Evolutionary conservation across 2,329 filamentous ascomycete species (phyloP).

Genomic region (Diaporthe citrichinensis): DNA sequence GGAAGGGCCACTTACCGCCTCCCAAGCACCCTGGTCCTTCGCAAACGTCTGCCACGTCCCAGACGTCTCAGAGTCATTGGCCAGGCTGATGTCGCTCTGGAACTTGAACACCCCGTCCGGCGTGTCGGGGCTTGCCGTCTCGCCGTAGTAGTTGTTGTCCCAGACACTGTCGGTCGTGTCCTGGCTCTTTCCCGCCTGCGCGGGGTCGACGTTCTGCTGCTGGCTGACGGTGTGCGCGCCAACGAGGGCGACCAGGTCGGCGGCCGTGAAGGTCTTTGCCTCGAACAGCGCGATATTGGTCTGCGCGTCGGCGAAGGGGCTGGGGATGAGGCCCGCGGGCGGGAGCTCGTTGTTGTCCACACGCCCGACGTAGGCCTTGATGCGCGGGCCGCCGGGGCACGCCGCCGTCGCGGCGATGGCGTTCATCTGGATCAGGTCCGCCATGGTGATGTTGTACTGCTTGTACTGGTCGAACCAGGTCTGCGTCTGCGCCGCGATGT

Average conservation of each 20-base stretch:
- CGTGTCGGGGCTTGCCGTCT: slow-evolving; percentile 51
- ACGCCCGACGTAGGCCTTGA: slow-evolving; percentile 65
- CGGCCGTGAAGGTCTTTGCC: slow-evolving; percentile 64
- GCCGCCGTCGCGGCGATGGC: slow-evolving; percentile 62
- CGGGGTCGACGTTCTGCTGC: slow-evolving; percentile 62
- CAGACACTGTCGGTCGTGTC: slow-evolving; percentile 64
- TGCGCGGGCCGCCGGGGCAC: slow-evolving; percentile 66
- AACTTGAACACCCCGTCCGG: slow-evolving; percentile 55
- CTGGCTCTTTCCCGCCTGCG: slow-evolving; percentile 55
- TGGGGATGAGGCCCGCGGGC: slow-evolving; percentile 61
- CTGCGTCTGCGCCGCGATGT: slow-evolving; percentile 55
- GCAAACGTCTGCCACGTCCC: slow-evolving; percentile 57
- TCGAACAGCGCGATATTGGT: slow-evolving; percentile 61
- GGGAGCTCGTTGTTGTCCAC: slow-evolving; percentile 57
- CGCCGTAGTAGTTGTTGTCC: slow-evolving; percentile 65
- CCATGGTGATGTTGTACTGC: slow-evolving; percentile 59
- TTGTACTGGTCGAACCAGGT: slow-evolving; percentile 56
- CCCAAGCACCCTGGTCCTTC: slow-evolving; percentile 56
- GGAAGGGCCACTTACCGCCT: slow-evolving; percentile 51
- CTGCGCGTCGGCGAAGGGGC: slow-evolving; percentile 55
- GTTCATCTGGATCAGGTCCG: slow-evolving; percentile 68
- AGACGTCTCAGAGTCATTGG: slow-evolving; percentile 53
- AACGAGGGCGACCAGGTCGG: slow-evolving; percentile 66
- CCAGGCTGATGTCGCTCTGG: slow-evolving; percentile 57
- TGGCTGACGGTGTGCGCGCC: slow-evolving; percentile 66